A percentile compares a stretch with the other conserved stretches of the same genome.
Conservation (phyloP, 768 basidiomycete species). For the Hydnum rufescens region DNA sequence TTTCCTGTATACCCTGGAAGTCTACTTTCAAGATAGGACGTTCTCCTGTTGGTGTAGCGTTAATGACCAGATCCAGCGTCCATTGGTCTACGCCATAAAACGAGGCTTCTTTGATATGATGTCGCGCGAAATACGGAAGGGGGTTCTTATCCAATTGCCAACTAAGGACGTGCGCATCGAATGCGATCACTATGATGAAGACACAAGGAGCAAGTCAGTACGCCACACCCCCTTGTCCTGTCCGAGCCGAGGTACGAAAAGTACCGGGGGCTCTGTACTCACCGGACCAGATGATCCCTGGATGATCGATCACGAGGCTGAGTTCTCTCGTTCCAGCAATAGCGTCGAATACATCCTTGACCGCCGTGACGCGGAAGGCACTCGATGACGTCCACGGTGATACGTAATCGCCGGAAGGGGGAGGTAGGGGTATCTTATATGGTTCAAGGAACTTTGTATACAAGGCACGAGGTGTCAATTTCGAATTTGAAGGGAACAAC, state of each 20-base stretch:
- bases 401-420: conserved; percentile 26
- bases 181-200: conserved; percentile 41
- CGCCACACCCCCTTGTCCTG: neutral
- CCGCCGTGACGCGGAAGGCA: conserved; percentile 27
- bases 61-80: conserved; percentile 50
- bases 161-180: conserved; percentile 70
- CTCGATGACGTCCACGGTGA: conserved; percentile 31
- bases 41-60: conserved; percentile 15
- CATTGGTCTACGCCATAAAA: conserved; percentile 63
- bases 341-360: conserved; percentile 35
- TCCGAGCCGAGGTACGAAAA: no score
- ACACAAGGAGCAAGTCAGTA: neutral
- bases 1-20: conserved; percentile 68
- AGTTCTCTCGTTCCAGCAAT: conserved; percentile 45
- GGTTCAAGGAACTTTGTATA: conserved; percentile 52
- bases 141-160: conserved; percentile 75
- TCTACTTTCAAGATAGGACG: conserved; percentile 31
- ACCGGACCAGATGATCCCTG: conserved; percentile 77
- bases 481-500: neutral
- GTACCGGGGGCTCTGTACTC: no score
- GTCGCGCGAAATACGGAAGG: conserved; percentile 51
- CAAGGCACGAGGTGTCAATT: neutral
- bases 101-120: conserved; percentile 83
- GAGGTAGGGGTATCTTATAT: conserved; percentile 35
- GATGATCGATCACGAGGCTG: conserved; percentile 51